A percentile compares a stretch with the other conserved stretches of the same genome.
phyloP scores from a whole-genome alignment of 305 asterid species.

The Solanum hybrid region DNA sequence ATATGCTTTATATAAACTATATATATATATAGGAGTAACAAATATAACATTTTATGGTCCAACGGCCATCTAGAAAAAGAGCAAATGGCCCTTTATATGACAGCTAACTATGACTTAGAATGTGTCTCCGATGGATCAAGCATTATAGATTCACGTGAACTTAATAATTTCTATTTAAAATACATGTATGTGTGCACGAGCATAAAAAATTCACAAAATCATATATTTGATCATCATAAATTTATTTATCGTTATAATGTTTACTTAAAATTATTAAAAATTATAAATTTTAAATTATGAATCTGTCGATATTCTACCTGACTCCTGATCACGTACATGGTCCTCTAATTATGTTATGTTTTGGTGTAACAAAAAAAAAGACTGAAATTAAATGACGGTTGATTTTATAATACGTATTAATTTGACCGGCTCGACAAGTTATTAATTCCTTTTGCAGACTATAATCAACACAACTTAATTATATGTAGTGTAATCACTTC shows the following conservation, averaged over 20 bases:
- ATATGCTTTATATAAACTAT: neutral
- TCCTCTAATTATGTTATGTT: neutral
- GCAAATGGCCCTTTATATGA: neutral
- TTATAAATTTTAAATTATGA: neutral
- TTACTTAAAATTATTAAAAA: neutral
- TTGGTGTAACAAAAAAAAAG: neutral
- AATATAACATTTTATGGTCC: no score
- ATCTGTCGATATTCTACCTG: neutral
- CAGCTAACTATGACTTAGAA: neutral
- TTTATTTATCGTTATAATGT: neutral
- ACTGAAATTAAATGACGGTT: no score
- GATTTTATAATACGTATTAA: neutral
- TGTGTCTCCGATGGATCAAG: neutral
- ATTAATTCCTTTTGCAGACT: neutral
- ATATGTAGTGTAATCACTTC: neutral
- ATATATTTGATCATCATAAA: neutral
- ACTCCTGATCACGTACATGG: neutral
- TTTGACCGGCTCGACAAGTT: neutral
- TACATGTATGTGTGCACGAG: fast-evolving
- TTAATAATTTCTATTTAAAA: neutral
- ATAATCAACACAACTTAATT: neutral
- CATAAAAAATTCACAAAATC: neutral
- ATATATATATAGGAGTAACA: no score
- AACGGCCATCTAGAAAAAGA: no score
- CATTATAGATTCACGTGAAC: neutral